Evolutionary conservation across 225 moss, liverwort and hornwort species (phyloP), one percentile per base, ranked within the genome.

Genomic region (Pleurozium schreberi): DNA sequence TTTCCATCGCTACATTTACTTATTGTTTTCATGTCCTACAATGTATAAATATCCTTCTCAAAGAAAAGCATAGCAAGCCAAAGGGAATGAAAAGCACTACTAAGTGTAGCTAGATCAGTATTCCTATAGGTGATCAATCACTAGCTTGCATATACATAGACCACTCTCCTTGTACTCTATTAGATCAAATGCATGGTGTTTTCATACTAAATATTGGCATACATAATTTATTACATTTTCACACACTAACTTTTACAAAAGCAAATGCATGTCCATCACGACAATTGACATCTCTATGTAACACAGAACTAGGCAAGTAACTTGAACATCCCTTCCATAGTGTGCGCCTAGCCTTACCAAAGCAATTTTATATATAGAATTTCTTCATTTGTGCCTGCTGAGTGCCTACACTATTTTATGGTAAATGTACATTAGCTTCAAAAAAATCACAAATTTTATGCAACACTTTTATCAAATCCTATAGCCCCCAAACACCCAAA

Each of bases 81-180:
- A 14, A 40, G 3, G 3, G 1, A 70, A 42, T 15, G 5, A 70
- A 15, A 53, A n/a, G n/a, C n/a, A n/a, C n/a, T 38, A 0, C 6
- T 1, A 70, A n/a, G 36, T 8, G 9, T 11, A 3, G 42, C 1
- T 0, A 70, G 42, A 26, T 14, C 8, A 14, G 4, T 25, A 22
- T 22, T 22, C 14, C 4, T 0, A 25, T 12, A n/a, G 1, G 8
- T 69, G 25, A 40, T 68, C 25, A 25, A 0, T n/a, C n/a, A n/a
- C n/a, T n/a, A n/a, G 4, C 40, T n/a, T 40, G 4, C 40, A 40
- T 14, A 25, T 7, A 5, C 11, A 21, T n/a, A n/a, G 21, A 67
- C 25, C 25, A 69, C 14, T 69, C 7, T 22, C 13, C 0, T 23
- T 25, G 8, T 25, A 69, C 40, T 40, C 14, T 25, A 14, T 69